Evolutionary conservation across 192 early-diverging fungal species (phyloP).

Genomic region (Linnemannia hyalina): DNA sequence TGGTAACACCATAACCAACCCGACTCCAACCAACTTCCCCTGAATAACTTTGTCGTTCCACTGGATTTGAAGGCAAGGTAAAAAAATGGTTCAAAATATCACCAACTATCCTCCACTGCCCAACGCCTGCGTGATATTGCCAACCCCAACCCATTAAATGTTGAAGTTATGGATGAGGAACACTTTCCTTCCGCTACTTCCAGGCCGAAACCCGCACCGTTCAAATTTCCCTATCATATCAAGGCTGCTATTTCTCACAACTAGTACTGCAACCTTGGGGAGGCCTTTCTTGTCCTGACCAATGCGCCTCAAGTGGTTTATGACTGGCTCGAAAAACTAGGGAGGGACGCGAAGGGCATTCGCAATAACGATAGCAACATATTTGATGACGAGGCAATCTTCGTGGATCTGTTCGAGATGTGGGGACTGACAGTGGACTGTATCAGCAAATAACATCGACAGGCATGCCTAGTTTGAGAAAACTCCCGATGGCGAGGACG

Average conservation of each 20-base stretch:
- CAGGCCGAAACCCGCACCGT: background rate
- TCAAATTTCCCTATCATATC: background rate
- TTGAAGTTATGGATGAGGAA: background rate
- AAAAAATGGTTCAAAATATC: background rate
- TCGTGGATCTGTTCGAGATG: too few species aligned
- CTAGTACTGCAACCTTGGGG: background rate
- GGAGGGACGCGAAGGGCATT: background rate
- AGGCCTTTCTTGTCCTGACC: background rate
- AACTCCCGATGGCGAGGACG: too few species aligned
- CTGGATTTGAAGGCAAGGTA: background rate
- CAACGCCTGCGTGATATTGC: background rate
- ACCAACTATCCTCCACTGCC: background rate
- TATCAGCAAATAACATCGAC: too few species aligned
- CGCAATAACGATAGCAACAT: too few species aligned
- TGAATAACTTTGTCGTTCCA: background rate
- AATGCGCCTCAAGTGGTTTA: background rate
- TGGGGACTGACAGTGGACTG: too few species aligned
- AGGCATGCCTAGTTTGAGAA: too few species aligned
- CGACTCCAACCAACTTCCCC: background rate
- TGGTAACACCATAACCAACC: background rate
- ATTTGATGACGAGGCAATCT: too few species aligned
- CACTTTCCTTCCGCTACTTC: background rate
- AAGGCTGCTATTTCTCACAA: background rate
- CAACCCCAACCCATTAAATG: background rate
- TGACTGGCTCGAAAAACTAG: background rate